Base-by-base conservation (phyloP, 177 flowering plant genomes). In the Tripterygium wilfordii region DNA sequence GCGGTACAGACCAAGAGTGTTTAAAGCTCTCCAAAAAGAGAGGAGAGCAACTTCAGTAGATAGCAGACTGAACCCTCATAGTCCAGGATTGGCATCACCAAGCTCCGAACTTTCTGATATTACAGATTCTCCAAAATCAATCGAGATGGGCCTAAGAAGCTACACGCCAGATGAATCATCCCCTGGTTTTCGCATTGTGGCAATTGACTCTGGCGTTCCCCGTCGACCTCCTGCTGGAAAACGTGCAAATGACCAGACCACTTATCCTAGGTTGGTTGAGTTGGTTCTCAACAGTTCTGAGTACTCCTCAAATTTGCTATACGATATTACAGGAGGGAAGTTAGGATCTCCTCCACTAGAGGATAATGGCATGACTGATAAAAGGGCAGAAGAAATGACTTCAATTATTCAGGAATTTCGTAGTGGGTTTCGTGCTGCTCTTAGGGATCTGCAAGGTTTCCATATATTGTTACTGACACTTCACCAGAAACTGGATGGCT, bases 171-270 rank as follows among this genome's bases (percentile, higher is more conserved):
- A 50, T 41, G 77, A 74, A 37, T 40, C 76, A 20, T 19, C 46
- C 16, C 30, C 2, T 7, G 24, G 14, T 15, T 63, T 67, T 48
- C 72, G 68, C 49, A 72, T 89, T 54, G 76, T 92, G 50, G 83
- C 92, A 21, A 94, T 90, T 45, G 99, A 94, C 65, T 80, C 96
- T 36, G 88, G 88, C 55, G 85, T 94, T 46, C 97, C 99, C 64
- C 97, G 99, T 26, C 72, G 97, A 22, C 99, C 99, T 58, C 99
- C 99, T 35, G 95, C 87, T 25, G 97, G 96, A 30, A 94, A 94
- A 70, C 99, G 97, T 54, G 70, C 81, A 60, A 87, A 80, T 65
- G 99, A 94, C 69, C 99, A 87, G 14, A 72, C 58, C 42, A 72
- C 56, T 56, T 94, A 90, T 64, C 99, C 99, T 8, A 85, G 77